A percentile compares a stretch with the other conserved stretches of the same genome.
Evolutionary conservation across 1,284 basidiomycete genomes (phyloP).

Genomic region (Puccinia brachypodii): DNA sequence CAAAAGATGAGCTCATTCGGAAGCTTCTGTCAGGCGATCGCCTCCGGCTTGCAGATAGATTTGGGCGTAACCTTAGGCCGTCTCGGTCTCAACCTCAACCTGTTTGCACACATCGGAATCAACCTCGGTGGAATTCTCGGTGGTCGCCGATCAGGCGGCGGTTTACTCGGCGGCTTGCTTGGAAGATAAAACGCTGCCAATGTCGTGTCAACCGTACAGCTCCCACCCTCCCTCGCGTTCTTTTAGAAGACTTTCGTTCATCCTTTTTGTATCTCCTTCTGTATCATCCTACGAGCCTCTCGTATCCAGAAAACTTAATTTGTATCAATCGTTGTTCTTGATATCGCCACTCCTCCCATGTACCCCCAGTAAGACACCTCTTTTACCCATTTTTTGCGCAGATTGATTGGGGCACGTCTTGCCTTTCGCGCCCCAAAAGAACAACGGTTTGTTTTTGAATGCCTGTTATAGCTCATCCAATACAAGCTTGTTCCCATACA

Average conservation of each 20-base stretch:
- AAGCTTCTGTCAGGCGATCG: constrained; percentile 6
- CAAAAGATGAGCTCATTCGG: constrained; percentile 4
- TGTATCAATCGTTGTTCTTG: too few species aligned
- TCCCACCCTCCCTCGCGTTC: not conserved
- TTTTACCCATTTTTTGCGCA: too few species aligned
- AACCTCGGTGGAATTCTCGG: not conserved
- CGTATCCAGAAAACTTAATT: too few species aligned
- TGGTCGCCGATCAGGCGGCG: not conserved
- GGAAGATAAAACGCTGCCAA: not conserved
- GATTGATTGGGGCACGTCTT: too few species aligned
- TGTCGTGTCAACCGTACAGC: not conserved
- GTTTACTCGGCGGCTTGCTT: not conserved
- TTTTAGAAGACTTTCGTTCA: not conserved
- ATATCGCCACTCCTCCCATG: too few species aligned
- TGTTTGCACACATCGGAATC: not conserved
- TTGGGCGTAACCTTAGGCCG: not conserved
- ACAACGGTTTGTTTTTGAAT: too few species aligned
- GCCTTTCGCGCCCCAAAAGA: too few species aligned
- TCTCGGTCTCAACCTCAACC: not conserved
- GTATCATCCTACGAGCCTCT: too few species aligned
- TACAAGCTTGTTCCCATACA: too few species aligned
- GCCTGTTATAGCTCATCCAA: too few species aligned
- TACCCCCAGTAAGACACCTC: too few species aligned
- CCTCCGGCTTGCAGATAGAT: not conserved
- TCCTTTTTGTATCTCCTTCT: too few species aligned